These are phyloP conservation scores for Hypoxylon sp. DNA, from an alignment of 2,329 filamentous ascomycete species.

Conservation along the genomic window DNA sequence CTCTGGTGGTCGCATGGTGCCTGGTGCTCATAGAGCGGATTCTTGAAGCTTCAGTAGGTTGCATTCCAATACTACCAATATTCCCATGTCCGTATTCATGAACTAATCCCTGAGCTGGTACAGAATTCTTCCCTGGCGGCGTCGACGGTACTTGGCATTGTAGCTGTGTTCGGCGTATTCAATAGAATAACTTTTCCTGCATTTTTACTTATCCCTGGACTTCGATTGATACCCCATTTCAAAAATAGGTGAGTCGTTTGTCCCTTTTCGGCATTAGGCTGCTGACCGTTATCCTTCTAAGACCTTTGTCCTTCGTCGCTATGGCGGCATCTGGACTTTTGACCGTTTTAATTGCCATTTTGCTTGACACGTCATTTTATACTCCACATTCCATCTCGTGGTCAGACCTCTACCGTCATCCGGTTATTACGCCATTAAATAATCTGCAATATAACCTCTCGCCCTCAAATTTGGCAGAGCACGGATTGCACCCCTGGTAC, in stretches of 20 bases:
- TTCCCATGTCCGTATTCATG: neutral
- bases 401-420: slow-evolving; percentile 73
- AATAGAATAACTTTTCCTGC: slow-evolving; percentile 98
- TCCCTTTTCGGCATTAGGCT: slow-evolving; percentile 11
- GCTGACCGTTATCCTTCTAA: slow-evolving; percentile 52
- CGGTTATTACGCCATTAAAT: slow-evolving; percentile 83
- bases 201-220: slow-evolving; percentile 86
- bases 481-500: slow-evolving; percentile 84
- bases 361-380: slow-evolving; percentile 90
- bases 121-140: slow-evolving; percentile 82
- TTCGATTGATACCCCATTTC: slow-evolving; percentile 89
- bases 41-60: slow-evolving; percentile 79
- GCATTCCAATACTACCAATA: neutral
- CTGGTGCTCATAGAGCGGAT: slow-evolving; percentile 93
- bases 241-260: slow-evolving; percentile 75
- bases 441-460: slow-evolving; percentile 83
- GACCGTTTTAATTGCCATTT: slow-evolving; percentile 80
- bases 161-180: slow-evolving; percentile 89
- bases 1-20: slow-evolving; percentile 91
- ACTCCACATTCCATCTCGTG: slow-evolving; percentile 73
- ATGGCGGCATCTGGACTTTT: slow-evolving; percentile 75
- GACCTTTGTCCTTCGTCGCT: slow-evolving; percentile 73
- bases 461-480: slow-evolving; percentile 78
- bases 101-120: slow-evolving; percentile 57
- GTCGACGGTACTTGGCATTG: slow-evolving; percentile 82